Conservation (phyloP, 2,329 filamentous ascomycete genomes). For the Nigrospora sphaerica region DNA sequence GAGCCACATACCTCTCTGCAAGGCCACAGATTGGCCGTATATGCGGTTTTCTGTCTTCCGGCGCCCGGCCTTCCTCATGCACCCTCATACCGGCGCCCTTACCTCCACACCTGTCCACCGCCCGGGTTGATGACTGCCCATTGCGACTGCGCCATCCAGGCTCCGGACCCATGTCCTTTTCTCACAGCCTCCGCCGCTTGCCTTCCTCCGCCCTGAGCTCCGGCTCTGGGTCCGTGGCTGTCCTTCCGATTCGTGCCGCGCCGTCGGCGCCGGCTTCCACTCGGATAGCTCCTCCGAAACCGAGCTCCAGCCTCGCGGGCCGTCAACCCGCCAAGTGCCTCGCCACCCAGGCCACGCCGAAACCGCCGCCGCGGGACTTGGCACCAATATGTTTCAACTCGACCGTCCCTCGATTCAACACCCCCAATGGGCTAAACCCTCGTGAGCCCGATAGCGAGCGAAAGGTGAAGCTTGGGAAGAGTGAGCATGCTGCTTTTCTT, state of each 20-base stretch:
- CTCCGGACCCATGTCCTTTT: conserved; percentile 25
- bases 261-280: not conserved
- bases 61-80: no score
- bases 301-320: conserved; percentile 1
- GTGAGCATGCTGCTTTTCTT: conserved; percentile 30
- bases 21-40: no score
- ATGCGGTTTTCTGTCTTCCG: no score
- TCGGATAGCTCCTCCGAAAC: conserved; percentile 5
- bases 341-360: conserved; percentile 1
- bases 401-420: conserved; percentile 21
- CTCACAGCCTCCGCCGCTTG: conserved; percentile 21
- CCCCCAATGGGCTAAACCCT: conserved; percentile 9
- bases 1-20: no score
- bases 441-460: conserved; percentile 42
- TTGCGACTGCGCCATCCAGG: conserved; percentile 14
- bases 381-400: conserved; percentile 37
- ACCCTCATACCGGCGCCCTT: not conserved
- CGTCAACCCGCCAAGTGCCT: conserved; percentile 7
- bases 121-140: conserved; percentile 17
- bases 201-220: conserved; percentile 19
- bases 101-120: not conserved
- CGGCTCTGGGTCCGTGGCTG: conserved; percentile 7
- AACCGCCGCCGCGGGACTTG: conserved; percentile 17
- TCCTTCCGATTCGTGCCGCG: conserved; percentile 4
- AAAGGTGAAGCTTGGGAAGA: conserved; percentile 57